Evolutionary conservation across 2,329 filamentous ascomycete genomes (phyloP), one percentile per base, ranked within the genome.

Genomic region (Microsporum audouinii): DNA sequence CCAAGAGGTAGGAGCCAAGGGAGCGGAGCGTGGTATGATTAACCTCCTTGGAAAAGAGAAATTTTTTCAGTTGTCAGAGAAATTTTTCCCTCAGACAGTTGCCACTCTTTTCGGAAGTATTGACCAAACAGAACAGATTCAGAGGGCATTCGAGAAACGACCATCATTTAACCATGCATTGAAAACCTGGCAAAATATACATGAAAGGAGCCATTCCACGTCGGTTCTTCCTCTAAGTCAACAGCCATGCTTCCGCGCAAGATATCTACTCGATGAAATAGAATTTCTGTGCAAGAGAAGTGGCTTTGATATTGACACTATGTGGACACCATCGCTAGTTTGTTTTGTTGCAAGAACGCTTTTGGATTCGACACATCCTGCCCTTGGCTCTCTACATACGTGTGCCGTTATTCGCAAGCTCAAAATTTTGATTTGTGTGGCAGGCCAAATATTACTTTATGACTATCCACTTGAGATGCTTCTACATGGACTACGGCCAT

Each of bases 391-490:
- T 23, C 78, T 96, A 3, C 88, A 96, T 72, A 88, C 89, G 41
- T 94, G 90, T 70, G 87, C 90, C 1, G 85, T 96, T 2, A 81
- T 99, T 58, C 86, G 91, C 43, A 96, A 95, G 70, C 81, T 97
- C 55, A 83, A 91, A 38, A 82, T 96, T 6, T 75, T 97, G 14
- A 81, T 97, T 31, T 88, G 85, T 62, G 77, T 97, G 53, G 87
- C 90, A 31, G 91, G 90, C 0, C 72, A 83, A 0, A 80, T 85
- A 58, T 88, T 88, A n/a, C 78, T 87, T 29, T 77, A 84, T 45
- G 88, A 87, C 0, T 97, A 97, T 69, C 88, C 90, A 8, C 73
- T 96, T 12, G 89, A 99, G 72, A 94, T 96, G 88, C 79, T 95
- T 0, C 79, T 99, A 1, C 88, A 91, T 68, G 87, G 88, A 1